A percentile compares a stretch with the other conserved stretches of the same genome.
Conservation (phyloP, 768 basidiomycete genomes). For the Pluteus cervinus region DNA sequence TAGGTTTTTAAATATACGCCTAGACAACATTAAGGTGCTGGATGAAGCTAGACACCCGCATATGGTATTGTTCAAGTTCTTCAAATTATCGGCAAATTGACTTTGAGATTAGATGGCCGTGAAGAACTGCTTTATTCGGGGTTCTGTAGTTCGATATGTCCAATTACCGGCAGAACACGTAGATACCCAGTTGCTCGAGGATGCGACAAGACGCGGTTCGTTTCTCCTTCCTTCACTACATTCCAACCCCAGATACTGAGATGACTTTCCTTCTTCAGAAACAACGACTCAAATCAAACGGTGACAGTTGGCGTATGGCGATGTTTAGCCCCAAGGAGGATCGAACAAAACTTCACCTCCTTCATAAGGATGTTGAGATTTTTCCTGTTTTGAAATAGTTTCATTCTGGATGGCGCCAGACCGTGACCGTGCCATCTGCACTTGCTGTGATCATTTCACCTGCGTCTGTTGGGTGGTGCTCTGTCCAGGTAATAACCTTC, state of each 20-base stretch:
- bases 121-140: slow-evolving; percentile 98
- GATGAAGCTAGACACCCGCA: slow-evolving; percentile 95
- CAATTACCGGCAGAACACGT: slow-evolving; percentile 89
- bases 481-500: slow-evolving; percentile 87
- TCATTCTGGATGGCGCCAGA: slow-evolving; percentile 69
- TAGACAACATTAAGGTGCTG: slow-evolving; percentile 89
- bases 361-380: too few relatives aligned
- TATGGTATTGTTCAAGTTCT: slow-evolving; percentile 56
- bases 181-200: slow-evolving; percentile 92
- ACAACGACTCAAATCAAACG: slow-evolving; percentile 40
- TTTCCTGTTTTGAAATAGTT: too few relatives aligned
- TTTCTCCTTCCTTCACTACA: too few relatives aligned
- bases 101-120: slow-evolving; percentile 79
- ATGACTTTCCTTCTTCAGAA: slow-evolving; percentile 25
- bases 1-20: slow-evolving; percentile 92
- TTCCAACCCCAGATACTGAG: neutral
- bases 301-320: slow-evolving; percentile 15
- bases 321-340: too few relatives aligned
- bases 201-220: slow-evolving; percentile 92
- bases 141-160: slow-evolving; percentile 97
- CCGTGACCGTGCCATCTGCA: slow-evolving; percentile 86
- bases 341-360: too few relatives aligned
- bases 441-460: slow-evolving; percentile 87
- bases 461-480: slow-evolving; percentile 77
- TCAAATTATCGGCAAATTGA: neutral